Conservation (phyloP, 192 early-diverging fungal species). For the Rhizoclosmatium sp. region DNA sequence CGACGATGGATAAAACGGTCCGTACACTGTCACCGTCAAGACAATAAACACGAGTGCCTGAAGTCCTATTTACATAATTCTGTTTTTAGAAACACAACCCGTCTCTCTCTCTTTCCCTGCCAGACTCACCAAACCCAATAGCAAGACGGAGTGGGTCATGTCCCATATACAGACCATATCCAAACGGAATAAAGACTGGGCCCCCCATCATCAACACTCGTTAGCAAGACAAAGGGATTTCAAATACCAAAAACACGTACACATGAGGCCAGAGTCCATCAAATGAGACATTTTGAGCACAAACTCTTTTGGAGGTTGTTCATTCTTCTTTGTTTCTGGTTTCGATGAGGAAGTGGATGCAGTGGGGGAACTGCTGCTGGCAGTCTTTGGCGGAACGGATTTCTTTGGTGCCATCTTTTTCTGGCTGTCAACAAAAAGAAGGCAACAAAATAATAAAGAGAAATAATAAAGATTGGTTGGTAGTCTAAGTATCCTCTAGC, state of each 20-base stretch:
- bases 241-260: not conserved
- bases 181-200: conserved; percentile 23
- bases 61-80: not conserved
- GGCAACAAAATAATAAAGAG: too few species aligned
- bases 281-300: conserved; percentile 26
- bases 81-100: not conserved
- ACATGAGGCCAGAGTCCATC: conserved; percentile 17
- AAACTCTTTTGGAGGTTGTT: not conserved
- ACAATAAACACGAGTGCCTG: conserved; percentile 2
- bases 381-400: not conserved
- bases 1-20: conserved; percentile 3
- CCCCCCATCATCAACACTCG: not conserved
- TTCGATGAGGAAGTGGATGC: too few species aligned
- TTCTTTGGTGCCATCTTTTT: not conserved
- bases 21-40: conserved; percentile 1
- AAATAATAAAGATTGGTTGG: too few species aligned
- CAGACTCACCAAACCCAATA: conserved; percentile 13
- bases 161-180: conserved; percentile 21
- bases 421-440: not conserved
- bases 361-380: too few species aligned
- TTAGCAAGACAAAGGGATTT: not conserved
- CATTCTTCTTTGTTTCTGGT: too few species aligned
- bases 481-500: too few species aligned
- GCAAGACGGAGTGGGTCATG: not conserved
- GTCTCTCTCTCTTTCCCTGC: not conserved